Base-by-base conservation (phyloP, 345 rosid genomes). In the Lepidium aucheri region DNA sequence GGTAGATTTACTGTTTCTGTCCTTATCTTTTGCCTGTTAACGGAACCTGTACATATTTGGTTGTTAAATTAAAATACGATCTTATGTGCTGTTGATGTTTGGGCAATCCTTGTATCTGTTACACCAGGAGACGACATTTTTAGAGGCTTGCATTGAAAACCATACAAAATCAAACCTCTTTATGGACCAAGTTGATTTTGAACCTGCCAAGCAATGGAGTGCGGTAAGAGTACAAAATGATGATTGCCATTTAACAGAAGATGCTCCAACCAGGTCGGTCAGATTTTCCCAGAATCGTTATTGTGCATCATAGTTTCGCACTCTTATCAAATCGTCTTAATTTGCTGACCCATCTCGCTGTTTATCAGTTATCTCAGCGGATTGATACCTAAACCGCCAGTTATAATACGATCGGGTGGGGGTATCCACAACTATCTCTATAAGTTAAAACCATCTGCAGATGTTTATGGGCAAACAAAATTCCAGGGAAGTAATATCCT, bases 131-230 rank as follows among this genome's bases (percentile, higher is more conserved):
- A 75, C 76, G 32, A 91, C 97, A 58, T 89, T 72, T 70, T 74
- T 94, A 69, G 99, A 94, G 79, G 97, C 96, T 35, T 94, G 95
- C 79, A 84, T 94, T 70, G 96, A 91, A 73, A 94, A 91, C 77
- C 97, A 88, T 70, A 89, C 96, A 64, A 94, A 94, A 77, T 69
- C 91, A 41, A 86, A 81, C 79, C 95, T 90, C 75, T 88, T 85
- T 51, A 85, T 94, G 97, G 97, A 91, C 74, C 96, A 85, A 89
- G 97, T 91, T 72, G 97, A 94, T 77, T 94, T 94, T 78, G 99
- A 94, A 80, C 96, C 99, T 52, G 79, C 97, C 52, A 88, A 79
- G 71, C 73, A 80, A 74, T 91, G 97, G 97, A 82, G 47, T 76
- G 95, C 94, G 18, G 78, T 77, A 64, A 67, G 82, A 56, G 64